Conservation (phyloP, 192 early-diverging fungal species). For the Podila epigama region DNA sequence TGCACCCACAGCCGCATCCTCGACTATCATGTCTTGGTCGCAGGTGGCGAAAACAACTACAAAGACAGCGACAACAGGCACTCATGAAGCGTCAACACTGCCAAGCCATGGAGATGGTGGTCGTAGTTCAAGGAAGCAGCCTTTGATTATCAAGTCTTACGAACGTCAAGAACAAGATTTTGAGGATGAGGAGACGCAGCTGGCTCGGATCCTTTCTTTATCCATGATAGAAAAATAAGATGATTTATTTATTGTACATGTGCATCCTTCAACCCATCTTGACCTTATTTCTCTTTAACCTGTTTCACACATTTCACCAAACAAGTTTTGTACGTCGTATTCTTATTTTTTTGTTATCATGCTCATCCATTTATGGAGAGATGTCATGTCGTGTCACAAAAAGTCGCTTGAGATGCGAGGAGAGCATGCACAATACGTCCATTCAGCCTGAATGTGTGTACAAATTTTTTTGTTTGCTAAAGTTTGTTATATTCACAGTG, state of each 20-base stretch:
- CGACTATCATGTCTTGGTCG: slow-evolving; percentile 37
- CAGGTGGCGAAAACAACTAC: slow-evolving; percentile 23
- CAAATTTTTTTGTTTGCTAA: too few relatives aligned
- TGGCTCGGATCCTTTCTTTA: slow-evolving; percentile 40
- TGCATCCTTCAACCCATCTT: not conserved
- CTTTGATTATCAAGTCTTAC: slow-evolving; percentile 27
- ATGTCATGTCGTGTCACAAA: too few relatives aligned
- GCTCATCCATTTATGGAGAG: too few relatives aligned
- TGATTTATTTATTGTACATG: not conserved
- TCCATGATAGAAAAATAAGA: slow-evolving; percentile 42
- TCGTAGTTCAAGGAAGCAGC: too few relatives aligned
- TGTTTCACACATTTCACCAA: too few relatives aligned
- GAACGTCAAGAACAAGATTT: slow-evolving; percentile 24
- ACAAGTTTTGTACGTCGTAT: too few relatives aligned
- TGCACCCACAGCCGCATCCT: not conserved
- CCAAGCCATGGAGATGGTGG: not conserved
- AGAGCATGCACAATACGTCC: too few relatives aligned
- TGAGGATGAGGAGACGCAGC: slow-evolving; percentile 40
- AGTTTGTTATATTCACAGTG: too few relatives aligned
- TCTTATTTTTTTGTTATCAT: too few relatives aligned
- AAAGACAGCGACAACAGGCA: not conserved
- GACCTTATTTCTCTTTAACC: too few relatives aligned
- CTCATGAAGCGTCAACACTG: not conserved
- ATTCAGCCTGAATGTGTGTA: too few relatives aligned
- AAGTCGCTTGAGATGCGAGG: too few relatives aligned